A percentile compares a stretch with the other conserved stretches of the same genome.
These are phyloP conservation scores for Spizellomyces sp. DNA, from an alignment of 192 early-diverging fungal species.

Conservation along the genomic window DNA sequence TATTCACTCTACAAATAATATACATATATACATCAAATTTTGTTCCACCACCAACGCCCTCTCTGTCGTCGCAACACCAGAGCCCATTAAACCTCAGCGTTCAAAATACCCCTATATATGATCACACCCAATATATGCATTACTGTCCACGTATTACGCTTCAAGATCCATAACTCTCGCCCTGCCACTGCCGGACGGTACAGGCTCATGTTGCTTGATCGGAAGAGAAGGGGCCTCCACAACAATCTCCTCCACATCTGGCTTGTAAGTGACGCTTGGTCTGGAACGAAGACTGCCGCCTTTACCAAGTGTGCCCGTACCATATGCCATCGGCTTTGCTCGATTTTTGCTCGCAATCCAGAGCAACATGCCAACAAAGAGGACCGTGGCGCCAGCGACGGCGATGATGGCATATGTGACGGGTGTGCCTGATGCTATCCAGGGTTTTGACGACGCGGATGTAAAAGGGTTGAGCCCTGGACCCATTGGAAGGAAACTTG, in stretches of 20 bases:
- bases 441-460: background rate
- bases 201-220: too few species aligned
- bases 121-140: too few species aligned
- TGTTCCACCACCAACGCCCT: too few species aligned
- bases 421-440: background rate
- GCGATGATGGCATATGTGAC: background rate
- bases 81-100: too few species aligned
- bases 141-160: too few species aligned
- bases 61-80: too few species aligned
- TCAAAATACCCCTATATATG: too few species aligned
- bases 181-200: too few species aligned
- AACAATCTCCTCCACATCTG: background rate
- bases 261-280: background rate
- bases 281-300: background rate
- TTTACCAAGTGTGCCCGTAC: background rate
- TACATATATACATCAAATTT: too few species aligned
- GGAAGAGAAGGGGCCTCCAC: background rate
- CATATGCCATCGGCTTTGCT: background rate
- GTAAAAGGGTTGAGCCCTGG: background rate
- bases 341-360: background rate
- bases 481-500: background rate
- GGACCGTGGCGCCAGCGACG: background rate
- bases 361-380: background rate
- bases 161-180: too few species aligned
- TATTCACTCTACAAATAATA: too few species aligned